Conservation (phyloP, 164 flowering plant species). For the Akebia trifoliata region DNA sequence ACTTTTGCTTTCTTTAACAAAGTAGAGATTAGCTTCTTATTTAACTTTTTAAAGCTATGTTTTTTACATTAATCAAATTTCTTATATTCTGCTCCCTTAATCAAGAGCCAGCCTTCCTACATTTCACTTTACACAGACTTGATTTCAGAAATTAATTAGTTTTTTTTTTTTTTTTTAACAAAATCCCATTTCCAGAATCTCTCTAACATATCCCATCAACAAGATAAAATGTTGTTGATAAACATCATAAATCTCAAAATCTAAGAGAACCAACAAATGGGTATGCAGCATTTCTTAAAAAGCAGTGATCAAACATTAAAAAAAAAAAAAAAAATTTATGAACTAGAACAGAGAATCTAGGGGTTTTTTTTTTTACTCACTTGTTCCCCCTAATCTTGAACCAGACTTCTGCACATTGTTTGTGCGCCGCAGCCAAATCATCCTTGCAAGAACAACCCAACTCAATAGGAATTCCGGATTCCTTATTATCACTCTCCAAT, state of each 20-base stretch:
- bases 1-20: conserved; percentile 19
- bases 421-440: conserved; percentile 88
- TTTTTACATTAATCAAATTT: neutral
- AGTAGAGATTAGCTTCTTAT: conserved; percentile 7
- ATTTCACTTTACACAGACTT: neutral
- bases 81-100: neutral
- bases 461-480: conserved; percentile 65
- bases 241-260: neutral
- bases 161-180: too few relatives aligned
- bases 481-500: conserved; percentile 49
- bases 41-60: conserved; percentile 1
- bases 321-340: neutral
- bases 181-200: too few relatives aligned
- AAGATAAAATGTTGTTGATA: neutral
- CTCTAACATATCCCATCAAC: neutral
- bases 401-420: conserved; percentile 90
- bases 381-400: conserved; percentile 90
- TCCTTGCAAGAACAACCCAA: conserved; percentile 90
- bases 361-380: conserved; percentile 37
- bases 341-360: neutral
- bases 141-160: neutral
- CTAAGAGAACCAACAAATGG: conserved; percentile 4
- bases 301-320: neutral
- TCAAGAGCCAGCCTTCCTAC: conserved; percentile 5
- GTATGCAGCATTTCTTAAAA: neutral